These are phyloP conservation scores for Aspergillus udagawae DNA, from an alignment of 2,329 filamentous ascomycete species.

Conservation along the genomic window DNA sequence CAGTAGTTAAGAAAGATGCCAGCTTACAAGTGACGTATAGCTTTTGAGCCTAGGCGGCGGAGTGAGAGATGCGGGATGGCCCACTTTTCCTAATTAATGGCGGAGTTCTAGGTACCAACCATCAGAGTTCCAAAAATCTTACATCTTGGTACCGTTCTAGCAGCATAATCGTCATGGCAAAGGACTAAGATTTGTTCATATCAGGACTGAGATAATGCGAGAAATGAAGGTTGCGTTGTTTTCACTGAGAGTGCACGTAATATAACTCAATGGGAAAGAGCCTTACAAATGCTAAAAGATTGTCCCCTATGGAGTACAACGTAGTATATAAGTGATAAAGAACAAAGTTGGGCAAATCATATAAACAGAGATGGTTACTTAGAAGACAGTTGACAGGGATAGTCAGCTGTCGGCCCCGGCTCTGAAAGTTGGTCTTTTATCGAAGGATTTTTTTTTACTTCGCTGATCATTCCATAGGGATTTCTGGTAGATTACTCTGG, in stretches of 20 bases:
- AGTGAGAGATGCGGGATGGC: constrained; percentile 11
- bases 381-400: neutral
- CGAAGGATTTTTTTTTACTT: neutral
- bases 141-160: neutral
- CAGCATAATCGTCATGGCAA: neutral
- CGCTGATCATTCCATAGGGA: no score
- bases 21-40: constrained; percentile 28
- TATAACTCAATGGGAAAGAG: no score
- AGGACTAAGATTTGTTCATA: no score
- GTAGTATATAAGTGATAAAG: neutral
- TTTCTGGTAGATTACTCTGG: no score
- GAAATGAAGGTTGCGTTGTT: no score
- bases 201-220: no score
- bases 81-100: neutral
- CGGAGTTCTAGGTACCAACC: neutral
- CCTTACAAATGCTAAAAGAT: no score
- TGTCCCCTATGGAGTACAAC: no score
- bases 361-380: neutral
- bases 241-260: no score
- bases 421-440: neutral
- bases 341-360: neutral
- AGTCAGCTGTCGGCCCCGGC: neutral
- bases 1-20: constrained; percentile 5
- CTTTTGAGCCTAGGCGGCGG: constrained; percentile 14
- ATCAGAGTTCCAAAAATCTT: neutral